phyloP scores from a whole-genome alignment of 768 basidiomycete genomes.

The Pleurotus eryngii region DNA sequence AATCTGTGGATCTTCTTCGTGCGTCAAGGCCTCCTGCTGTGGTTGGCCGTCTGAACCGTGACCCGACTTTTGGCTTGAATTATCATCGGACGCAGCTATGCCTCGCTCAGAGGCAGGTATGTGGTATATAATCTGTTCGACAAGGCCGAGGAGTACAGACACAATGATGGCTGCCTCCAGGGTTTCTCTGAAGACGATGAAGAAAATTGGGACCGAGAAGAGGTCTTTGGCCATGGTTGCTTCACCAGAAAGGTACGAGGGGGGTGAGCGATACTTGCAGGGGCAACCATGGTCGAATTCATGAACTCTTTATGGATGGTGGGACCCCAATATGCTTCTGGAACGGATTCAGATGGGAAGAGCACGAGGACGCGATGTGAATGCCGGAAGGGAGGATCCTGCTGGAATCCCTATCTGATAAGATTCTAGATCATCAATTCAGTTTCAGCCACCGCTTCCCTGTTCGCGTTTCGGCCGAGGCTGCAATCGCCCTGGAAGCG shows the following conservation, averaged over 20 bases:
- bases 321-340: not conserved
- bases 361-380: not conserved
- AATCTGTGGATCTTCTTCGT: conserved; percentile 24
- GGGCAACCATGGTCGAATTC: conserved; percentile 3
- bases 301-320: conserved; percentile 3
- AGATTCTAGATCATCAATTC: conserved; percentile 8
- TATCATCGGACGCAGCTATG: conserved; percentile 14
- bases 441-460: too few relatives aligned
- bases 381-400: too few relatives aligned
- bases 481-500: too few relatives aligned
- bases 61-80: conserved; percentile 20
- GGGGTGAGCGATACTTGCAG: conserved; percentile 11
- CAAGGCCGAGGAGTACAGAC: conserved; percentile 86
- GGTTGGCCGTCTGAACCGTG: conserved; percentile 19
- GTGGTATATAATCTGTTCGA: conserved; percentile 74
- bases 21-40: conserved; percentile 12
- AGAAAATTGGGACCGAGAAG: conserved; percentile 92
- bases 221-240: conserved; percentile 63
- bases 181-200: conserved; percentile 95
- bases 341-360: conserved; percentile 4
- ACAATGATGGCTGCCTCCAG: conserved; percentile 91
- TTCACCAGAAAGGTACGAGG: not conserved
- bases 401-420: conserved; percentile 13
- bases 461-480: too few relatives aligned
- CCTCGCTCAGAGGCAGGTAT: conserved; percentile 6